Percentiles rank a stretch among this genome's conserved stretches.
phyloP scores from a whole-genome alignment of 192 early-diverging fungal species.

The Backusella tarrabulga region DNA sequence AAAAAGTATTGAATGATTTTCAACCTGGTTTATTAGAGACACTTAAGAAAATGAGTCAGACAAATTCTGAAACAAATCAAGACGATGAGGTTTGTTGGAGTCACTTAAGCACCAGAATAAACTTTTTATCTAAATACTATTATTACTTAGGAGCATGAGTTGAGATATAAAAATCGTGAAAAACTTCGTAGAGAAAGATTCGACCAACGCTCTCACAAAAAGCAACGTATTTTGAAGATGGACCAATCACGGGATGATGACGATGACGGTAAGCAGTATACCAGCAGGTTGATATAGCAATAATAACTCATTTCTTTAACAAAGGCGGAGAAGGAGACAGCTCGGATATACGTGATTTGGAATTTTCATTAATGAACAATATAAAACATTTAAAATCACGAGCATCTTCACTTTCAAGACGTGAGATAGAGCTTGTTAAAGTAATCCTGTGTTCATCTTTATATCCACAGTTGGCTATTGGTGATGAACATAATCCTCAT shows the following conservation, averaged over 20 bases:
- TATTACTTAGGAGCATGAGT: constrained; percentile 1
- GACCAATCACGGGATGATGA: neutral
- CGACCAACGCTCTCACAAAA: constrained; percentile 20
- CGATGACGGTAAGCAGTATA: neutral
- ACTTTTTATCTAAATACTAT: neutral
- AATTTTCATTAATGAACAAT: constrained; percentile 59
- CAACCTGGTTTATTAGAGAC: constrained; percentile 26
- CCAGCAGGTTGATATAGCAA: neutral
- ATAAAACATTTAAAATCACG: constrained; percentile 36
- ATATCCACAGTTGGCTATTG: constrained; percentile 64
- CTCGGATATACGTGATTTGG: constrained; percentile 53
- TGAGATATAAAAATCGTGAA: neutral
- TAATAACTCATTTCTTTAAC: neutral
- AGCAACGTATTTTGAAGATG: constrained; percentile 15
- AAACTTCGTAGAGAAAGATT: constrained; percentile 18
- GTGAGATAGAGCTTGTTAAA: constrained; percentile 56
- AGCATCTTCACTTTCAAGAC: constrained; percentile 37
- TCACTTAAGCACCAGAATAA: neutral
- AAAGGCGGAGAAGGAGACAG: neutral
- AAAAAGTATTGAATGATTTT: constrained; percentile 55
- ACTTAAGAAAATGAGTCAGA: neutral
- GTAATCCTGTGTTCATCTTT: constrained; percentile 61
- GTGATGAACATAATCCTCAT: constrained; percentile 62
- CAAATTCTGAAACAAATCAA: neutral
- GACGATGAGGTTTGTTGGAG: neutral